Evolutionary conservation across 208 protist species (phyloP), one percentile per base, ranked within the genome.

Genomic region (Porcisia hertigi): DNA sequence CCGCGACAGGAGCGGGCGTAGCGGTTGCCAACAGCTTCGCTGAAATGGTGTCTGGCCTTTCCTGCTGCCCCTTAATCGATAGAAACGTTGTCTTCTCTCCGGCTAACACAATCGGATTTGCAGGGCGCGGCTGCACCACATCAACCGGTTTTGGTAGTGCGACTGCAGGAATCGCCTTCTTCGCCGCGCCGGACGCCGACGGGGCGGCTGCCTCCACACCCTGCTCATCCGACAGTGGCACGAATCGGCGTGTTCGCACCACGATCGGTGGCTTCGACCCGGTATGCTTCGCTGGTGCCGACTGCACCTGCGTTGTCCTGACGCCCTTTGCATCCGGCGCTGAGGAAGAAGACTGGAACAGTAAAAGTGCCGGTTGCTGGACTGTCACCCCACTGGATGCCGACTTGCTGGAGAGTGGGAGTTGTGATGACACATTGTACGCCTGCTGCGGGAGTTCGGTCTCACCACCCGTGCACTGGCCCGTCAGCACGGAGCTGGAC

Each of bases 241-340:
- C 76, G 52, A 66, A 84, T n/a, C 80, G 80, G n/a, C 75, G 80
- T 25, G 80, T 85, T 52, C 75, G 75, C 23, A 85, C 72, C 30
- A 81, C 65, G 8, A 77, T 75, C 1, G 82, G 76, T 16, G 82
- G 73, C 54, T 62, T 79, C 60, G 73, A 71, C 69, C 73, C 67
- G 0, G 55, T 72, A 45, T 39, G 14, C 78, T 82, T 82, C 6
- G 73, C 71, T 45, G 79, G 79, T 1, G 75, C 11, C 0, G 77
- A 76, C n/a, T 63, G 70, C 72, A 80, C 76, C 71, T 64, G 73
- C 41, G n/a, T 66, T 12, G 25, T 11, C 2, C 34, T 39, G 9
- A 67, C 52, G 30, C 43, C n/a, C 30, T 69, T 78, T 3, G 65
- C 30, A 8, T 59, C 69, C 30, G 75, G 66, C 43, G 73, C 66